Base-by-base conservation (phyloP, 202 grass and related monocot species). In the Sporobolus alterniflorus region DNA sequence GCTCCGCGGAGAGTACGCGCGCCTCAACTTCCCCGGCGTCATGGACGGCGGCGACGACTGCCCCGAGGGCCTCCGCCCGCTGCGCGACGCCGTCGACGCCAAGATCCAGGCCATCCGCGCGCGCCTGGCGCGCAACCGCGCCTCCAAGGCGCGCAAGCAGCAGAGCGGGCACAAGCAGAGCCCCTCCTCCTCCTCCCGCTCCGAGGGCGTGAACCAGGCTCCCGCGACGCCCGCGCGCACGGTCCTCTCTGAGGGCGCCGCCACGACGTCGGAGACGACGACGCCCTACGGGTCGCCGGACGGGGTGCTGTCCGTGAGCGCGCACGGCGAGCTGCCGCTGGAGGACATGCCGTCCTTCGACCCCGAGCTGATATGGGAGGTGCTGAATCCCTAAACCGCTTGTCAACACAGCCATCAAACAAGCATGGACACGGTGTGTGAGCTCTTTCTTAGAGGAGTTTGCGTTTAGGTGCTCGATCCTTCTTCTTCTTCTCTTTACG, bases 1-100 rank as follows among this genome's bases (percentile, higher is more conserved):
- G 89, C 84, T 98, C 81, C 96, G 96, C 18, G 91, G 96, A n/a
- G 96, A 98, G 78, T 98, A 96, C 76, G 96, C 96, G 18, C 93
- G 93, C 77, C 89, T 98, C 88, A 99, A 99, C 84, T 99, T 99
- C 84, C 96, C 96, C 10, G 96, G 85, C 33, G 86, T 82, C 56
- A 73, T 99, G 76, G 88, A 83, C 73, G 41, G 43, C 11, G 64
- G 41, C 1, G 65, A 83, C 32, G 51, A 79, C 25, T 87, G 80
- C 80, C 91, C 89, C 31, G 89, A 91, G 2, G 32, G 41, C 40
- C 87, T 98, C 9, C 85, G 86, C 9, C 61, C 26, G 5, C 91
- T 98, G 56, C 68, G 77, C 40, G 80, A 66, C 77, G 80, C 89
- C 46, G 77, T 98, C 2, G 93, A 98, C 76, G 79, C 93, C n/a